Evolutionary conservation across 441 rosid genomes (phyloP).

Genomic region (Populus hybrid): DNA sequence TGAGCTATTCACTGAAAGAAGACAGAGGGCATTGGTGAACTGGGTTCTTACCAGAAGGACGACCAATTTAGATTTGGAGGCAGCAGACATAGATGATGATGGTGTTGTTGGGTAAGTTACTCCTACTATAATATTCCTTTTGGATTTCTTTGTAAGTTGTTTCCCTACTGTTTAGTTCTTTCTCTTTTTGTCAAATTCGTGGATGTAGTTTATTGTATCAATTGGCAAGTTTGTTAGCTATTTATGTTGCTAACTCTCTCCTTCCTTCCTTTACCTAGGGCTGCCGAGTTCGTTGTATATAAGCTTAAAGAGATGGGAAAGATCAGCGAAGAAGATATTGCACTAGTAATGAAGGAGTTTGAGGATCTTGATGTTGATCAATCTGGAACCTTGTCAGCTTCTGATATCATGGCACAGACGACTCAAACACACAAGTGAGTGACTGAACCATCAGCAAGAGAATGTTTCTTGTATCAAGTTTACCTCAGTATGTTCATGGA

Average conservation of each 20-base stretch:
- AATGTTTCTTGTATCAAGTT: neutral
- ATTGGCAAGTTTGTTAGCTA: neutral
- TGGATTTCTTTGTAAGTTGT: neutral
- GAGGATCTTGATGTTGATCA: slow-evolving; percentile 54
- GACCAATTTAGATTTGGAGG: slow-evolving; percentile 62
- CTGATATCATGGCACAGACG: slow-evolving; percentile 47
- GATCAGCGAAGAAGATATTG: slow-evolving; percentile 52
- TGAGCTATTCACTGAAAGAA: slow-evolving; percentile 51
- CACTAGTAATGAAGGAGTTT: slow-evolving; percentile 46
- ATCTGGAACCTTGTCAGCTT: slow-evolving; percentile 47
- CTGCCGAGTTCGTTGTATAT: slow-evolving; percentile 49
- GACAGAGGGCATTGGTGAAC: slow-evolving; percentile 49
- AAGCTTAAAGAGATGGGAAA: slow-evolving; percentile 77
- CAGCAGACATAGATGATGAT: slow-evolving; percentile 70
- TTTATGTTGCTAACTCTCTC: neutral
- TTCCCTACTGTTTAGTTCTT: neutral
- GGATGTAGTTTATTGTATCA: neutral
- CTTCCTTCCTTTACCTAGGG: slow-evolving; percentile 24
- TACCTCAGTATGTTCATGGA: neutral
- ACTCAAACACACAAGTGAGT: slow-evolving; percentile 20
- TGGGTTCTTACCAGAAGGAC: slow-evolving; percentile 63
- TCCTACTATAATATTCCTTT: slow-evolving; percentile 2
- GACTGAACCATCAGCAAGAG: slow-evolving; percentile 1
- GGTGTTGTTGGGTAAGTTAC: slow-evolving; percentile 56
- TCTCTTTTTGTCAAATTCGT: neutral